Evolutionary conservation across 2,329 filamentous ascomycete genomes (phyloP).

Genomic region (Fusarium sp.): DNA sequence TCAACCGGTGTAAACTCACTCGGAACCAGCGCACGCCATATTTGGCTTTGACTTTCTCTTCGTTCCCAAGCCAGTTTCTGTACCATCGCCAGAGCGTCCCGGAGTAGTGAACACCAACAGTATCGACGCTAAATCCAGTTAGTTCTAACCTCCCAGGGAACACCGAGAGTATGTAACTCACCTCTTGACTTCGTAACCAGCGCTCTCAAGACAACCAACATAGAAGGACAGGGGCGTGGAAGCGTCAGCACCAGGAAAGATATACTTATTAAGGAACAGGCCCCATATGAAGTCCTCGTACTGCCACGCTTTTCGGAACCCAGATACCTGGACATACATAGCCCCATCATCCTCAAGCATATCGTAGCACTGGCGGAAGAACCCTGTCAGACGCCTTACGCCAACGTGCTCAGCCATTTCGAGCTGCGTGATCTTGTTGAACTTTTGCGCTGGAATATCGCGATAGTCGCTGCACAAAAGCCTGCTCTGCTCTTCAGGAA

Average conservation of each 20-base stretch:
- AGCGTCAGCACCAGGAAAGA: conserved; percentile 95
- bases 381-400: conserved; percentile 82
- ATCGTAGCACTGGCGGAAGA: conserved; percentile 86
- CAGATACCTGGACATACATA: conserved; percentile 94
- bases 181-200: conserved; percentile 77
- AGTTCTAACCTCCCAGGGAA: rapidly evolving
- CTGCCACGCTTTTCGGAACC: conserved; percentile 91
- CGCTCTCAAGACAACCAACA: conserved; percentile 80
- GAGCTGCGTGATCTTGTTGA: conserved; percentile 94
- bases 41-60: conserved; percentile 89
- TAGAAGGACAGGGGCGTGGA: conserved; percentile 90
- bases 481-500: conserved; percentile 84
- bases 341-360: conserved; percentile 95
- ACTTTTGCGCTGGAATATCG: conserved; percentile 85
- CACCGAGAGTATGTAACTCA: conserved; percentile 4
- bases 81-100: conserved; percentile 97
- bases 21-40: conserved; percentile 94
- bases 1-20: conserved; percentile 63
- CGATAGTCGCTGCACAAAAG: conserved; percentile 96
- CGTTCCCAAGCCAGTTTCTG: conserved; percentile 94
- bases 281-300: conserved; percentile 98
- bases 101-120: conserved; percentile 93
- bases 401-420: conserved; percentile 99
- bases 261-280: conserved; percentile 97
- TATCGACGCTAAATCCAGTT: conserved; percentile 71